Evolutionary conservation across 108 stramenopile genomes (phyloP).

Genomic region (Seminavis robusta): DNA sequence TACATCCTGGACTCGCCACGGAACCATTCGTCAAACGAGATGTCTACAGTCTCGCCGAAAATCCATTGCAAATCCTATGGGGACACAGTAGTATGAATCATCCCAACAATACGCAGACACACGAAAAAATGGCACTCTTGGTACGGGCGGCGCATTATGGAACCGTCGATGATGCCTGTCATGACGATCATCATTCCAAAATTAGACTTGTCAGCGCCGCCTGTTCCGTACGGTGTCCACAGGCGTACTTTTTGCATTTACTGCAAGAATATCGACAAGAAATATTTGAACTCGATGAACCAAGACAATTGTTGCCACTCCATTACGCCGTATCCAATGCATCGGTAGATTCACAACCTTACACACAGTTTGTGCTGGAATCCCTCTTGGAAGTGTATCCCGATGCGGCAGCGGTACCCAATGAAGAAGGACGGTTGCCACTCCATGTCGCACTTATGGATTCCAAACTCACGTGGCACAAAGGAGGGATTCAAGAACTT

Average conservation of each 20-base stretch:
- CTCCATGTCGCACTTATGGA: constrained; percentile 39
- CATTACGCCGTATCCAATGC: constrained; percentile 29
- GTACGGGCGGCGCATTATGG: constrained; percentile 17
- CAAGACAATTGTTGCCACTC: constrained; percentile 15
- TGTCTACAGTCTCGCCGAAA: constrained; percentile 5
- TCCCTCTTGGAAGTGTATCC: constrained; percentile 29
- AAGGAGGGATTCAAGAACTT: constrained; percentile 45
- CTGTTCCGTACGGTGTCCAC: constrained; percentile 21
- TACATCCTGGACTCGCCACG: constrained; percentile 22
- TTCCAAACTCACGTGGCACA: constrained; percentile 28
- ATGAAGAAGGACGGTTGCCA: constrained; percentile 40
- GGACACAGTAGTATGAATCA: neutral
- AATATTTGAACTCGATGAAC: constrained; percentile 4
- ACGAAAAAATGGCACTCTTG: constrained; percentile 26
- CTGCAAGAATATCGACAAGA: constrained; percentile 7
- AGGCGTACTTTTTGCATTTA: constrained; percentile 16
- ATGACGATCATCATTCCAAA: neutral
- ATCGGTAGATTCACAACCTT: constrained; percentile 3
- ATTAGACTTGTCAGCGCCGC: constrained; percentile 23
- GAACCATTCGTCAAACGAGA: neutral
- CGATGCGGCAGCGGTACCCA: constrained; percentile 30
- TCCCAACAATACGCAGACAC: neutral
- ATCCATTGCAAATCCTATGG: constrained; percentile 28
- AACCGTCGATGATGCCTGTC: neutral
- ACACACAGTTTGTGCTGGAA: constrained; percentile 23